These are phyloP conservation scores for Fraxinus paxiana DNA, from an alignment of 305 asterid genomes.

Conservation along the genomic window DNA sequence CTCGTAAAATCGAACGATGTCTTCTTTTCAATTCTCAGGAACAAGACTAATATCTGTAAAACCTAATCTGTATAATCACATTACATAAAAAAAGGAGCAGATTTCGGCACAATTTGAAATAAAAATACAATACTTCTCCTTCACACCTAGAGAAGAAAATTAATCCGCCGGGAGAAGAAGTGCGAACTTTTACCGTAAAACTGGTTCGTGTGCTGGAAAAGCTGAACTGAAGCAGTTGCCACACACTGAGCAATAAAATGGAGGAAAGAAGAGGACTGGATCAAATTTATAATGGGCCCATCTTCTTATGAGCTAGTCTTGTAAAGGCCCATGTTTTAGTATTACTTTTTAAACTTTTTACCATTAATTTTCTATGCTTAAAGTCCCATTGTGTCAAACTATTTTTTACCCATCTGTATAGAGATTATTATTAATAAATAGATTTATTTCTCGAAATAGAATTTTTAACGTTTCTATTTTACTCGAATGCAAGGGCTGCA, in stretches of 20 bases:
- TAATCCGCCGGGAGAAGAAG: neutral
- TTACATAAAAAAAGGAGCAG: neutral
- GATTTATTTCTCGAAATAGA: neutral
- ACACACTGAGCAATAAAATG: neutral
- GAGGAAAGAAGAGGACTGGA: neutral
- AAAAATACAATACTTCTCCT: neutral
- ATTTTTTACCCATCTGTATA: neutral
- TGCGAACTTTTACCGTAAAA: neutral
- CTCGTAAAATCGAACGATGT: neutral
- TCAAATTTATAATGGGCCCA: neutral
- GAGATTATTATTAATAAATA: neutral
- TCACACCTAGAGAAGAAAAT: neutral
- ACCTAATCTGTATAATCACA: neutral
- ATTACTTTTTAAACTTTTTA: neutral
- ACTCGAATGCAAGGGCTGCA: neutral
- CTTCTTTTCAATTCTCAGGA: neutral
- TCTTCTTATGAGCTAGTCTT: neutral
- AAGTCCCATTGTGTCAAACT: neutral
- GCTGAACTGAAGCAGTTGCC: neutral
- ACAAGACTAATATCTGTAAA: neutral
- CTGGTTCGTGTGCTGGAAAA: neutral
- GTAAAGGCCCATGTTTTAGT: neutral
- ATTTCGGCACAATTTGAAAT: neutral
- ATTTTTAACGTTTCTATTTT: too few species aligned
- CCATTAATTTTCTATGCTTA: neutral